These are phyloP conservation scores for Luvunga scandens DNA, from an alignment of 345 rosid species.

Conservation along the genomic window DNA sequence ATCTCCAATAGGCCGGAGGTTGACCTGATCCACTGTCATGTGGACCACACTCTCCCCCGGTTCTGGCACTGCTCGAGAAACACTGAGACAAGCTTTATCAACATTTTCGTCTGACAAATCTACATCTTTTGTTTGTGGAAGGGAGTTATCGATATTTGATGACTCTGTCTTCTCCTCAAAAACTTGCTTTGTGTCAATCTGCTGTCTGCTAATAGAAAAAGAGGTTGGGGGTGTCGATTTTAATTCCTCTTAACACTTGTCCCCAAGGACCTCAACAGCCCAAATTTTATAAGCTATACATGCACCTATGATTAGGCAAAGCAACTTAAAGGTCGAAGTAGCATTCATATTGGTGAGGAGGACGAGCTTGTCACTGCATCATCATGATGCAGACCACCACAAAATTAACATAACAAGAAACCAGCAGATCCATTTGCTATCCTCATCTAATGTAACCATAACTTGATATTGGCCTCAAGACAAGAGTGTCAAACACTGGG, in stretches of 20 bases:
- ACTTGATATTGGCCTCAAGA: not conserved
- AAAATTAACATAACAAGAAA: not conserved
- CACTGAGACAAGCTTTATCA: conserved; percentile 85
- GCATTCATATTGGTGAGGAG: not conserved
- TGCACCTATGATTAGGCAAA: not conserved
- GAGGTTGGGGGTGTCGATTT: not conserved
- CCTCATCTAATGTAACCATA: no score
- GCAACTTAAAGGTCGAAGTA: not conserved
- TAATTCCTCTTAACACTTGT: not conserved
- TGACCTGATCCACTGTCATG: conserved; percentile 56
- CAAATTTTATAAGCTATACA: not conserved
- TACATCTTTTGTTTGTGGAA: conserved; percentile 62
- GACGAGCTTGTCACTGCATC: not conserved
- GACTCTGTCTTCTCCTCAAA: conserved; percentile 70
- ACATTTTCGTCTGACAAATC: conserved; percentile 69
- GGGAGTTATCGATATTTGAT: conserved; percentile 39
- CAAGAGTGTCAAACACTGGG: not conserved
- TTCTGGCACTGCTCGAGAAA: conserved; percentile 47
- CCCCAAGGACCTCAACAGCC: not conserved
- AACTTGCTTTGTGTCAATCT: conserved; percentile 75
- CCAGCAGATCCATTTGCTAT: not conserved
- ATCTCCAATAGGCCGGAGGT: conserved; percentile 56
- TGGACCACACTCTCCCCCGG: conserved; percentile 59
- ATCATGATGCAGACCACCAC: not conserved
- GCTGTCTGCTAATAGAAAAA: conserved; percentile 50